A percentile compares a stretch with the other conserved stretches of the same genome.
These are phyloP conservation scores for Barbarea vulgaris DNA, from an alignment of 345 rosid species.

Conservation along the genomic window DNA sequence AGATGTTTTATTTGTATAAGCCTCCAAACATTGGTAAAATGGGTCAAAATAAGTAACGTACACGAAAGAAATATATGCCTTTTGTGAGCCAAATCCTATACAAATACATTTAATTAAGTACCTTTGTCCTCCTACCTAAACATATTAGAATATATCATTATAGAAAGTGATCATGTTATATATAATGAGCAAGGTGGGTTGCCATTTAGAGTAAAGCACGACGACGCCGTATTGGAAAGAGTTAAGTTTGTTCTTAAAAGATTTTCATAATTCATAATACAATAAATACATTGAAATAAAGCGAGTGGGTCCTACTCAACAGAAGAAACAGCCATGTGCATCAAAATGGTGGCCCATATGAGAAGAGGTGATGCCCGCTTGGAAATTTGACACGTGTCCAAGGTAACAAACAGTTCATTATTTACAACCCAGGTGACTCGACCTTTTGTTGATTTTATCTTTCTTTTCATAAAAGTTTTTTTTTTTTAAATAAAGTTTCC, in stretches of 20 bases:
- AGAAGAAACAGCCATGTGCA: conserved; percentile 30
- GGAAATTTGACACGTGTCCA: conserved; percentile 9
- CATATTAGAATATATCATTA: not conserved
- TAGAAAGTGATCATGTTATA: not conserved
- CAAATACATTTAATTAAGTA: not conserved
- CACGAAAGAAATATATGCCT: conserved; percentile 8
- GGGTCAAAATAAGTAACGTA: conserved; percentile 22
- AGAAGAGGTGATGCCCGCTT: not conserved
- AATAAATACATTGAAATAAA: not conserved
- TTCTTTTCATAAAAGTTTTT: not conserved
- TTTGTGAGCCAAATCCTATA: not conserved
- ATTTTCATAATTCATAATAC: not conserved
- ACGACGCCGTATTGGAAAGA: no score
- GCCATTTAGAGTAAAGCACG: not conserved
- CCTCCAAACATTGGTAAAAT: not conserved
- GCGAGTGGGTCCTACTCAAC: not conserved
- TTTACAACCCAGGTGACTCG: conserved; percentile 36
- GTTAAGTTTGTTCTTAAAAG: not conserved
- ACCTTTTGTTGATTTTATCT: conserved; percentile 13
- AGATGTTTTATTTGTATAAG: not conserved
- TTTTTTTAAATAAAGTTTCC: conserved; percentile 16
- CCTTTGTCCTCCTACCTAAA: conserved; percentile 3
- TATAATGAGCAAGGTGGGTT: not conserved
- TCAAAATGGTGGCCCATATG: conserved; percentile 21
- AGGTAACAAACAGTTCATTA: conserved; percentile 6